Evolutionary conservation across 1,139 yeast genomes (phyloP), one percentile per base, ranked within the genome.

Genomic region (Hansenula anomala): DNA sequence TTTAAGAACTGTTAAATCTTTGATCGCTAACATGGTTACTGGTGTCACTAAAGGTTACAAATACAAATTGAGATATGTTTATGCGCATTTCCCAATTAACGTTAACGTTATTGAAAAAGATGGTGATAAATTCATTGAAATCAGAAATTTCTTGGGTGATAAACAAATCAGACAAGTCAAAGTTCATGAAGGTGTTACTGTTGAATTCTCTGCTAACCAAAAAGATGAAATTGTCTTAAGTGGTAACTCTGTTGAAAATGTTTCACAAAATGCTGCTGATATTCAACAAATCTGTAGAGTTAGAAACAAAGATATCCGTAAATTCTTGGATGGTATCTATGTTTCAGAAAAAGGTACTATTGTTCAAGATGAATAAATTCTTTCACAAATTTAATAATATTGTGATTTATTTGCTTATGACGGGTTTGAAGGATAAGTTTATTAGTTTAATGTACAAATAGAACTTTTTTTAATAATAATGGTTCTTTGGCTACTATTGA

Each of bases 1-100:
- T 67, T 80, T 92, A 70, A 90, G 97, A 81, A 92, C 98, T 52
- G 97, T 92, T 72, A 89, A 89, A 78, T 87, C 97, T 58, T 77
- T 92, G 67, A 78, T 92, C 63, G 69, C 88, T 66, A 92, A 94
- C 88, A 73, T 92, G 81, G 73, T 92, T 75, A 87, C 87, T 56
- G 98, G 99, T 85, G 98, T 92, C 66, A 92, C 98, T 71, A 84
- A 84, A 79, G 97, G 98, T 72, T 92, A 76, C 95, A 82, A 85
- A 76, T 92, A 92, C 95, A 92, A 92, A 89, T 83, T 92, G 96
- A 88, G 97, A 80, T 90, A 89, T 72, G 98, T 92, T 58, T 94
- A 92, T 69, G 99, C 98, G 83, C 98, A 94, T 87, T 92, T 92
- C 96, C 99, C 98, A 70, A 94, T 94, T 75, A 92, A 94, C 74